Percentiles rank a stretch among this genome's conserved stretches.
These are phyloP conservation scores for Mycothermus thermophilus DNA, from an alignment of 495 filamentous ascomycete genomes.

Conservation along the genomic window DNA sequence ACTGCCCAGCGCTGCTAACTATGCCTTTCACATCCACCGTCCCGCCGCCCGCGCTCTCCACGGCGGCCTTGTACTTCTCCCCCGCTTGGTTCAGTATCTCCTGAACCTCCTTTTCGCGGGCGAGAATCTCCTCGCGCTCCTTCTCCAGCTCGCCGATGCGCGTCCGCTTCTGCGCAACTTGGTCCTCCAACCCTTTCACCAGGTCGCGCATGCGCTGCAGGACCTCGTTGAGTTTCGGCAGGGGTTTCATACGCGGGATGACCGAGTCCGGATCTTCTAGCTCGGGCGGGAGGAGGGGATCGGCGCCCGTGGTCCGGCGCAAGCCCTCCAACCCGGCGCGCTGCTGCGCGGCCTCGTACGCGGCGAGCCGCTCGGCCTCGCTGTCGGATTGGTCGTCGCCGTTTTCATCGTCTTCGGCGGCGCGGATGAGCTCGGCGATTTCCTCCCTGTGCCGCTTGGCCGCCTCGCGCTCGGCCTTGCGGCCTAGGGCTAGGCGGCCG, in stretches of 20 bases:
- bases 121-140: slow-evolving; percentile 45
- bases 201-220: slow-evolving; percentile 31
- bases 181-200: slow-evolving; percentile 22
- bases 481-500: slow-evolving; percentile 62
- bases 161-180: slow-evolving; percentile 15
- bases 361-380: slow-evolving; percentile 64
- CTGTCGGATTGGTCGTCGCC: slow-evolving; percentile 49
- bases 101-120: slow-evolving; percentile 70
- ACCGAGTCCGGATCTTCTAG: slow-evolving; percentile 2
- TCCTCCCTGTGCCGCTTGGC: slow-evolving; percentile 50
- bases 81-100: slow-evolving; percentile 67
- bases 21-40: slow-evolving; percentile 12
- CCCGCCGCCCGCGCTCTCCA: slow-evolving; percentile 18
- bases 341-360: slow-evolving; percentile 82
- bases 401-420: slow-evolving; percentile 48
- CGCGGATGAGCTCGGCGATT: slow-evolving; percentile 73
- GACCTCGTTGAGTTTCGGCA: slow-evolving; percentile 41
- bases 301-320: slow-evolving; percentile 9
- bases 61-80: slow-evolving; percentile 47
- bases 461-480: slow-evolving; percentile 66
- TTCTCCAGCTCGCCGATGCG: slow-evolving; percentile 21
- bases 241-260: slow-evolving; percentile 40
- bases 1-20: slow-evolving; percentile 12
- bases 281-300: background rate
- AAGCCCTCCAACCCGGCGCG: slow-evolving; percentile 64